Conservation (phyloP, 495 filamentous ascomycete genomes). For the Aeminium ludgeri region DNA sequence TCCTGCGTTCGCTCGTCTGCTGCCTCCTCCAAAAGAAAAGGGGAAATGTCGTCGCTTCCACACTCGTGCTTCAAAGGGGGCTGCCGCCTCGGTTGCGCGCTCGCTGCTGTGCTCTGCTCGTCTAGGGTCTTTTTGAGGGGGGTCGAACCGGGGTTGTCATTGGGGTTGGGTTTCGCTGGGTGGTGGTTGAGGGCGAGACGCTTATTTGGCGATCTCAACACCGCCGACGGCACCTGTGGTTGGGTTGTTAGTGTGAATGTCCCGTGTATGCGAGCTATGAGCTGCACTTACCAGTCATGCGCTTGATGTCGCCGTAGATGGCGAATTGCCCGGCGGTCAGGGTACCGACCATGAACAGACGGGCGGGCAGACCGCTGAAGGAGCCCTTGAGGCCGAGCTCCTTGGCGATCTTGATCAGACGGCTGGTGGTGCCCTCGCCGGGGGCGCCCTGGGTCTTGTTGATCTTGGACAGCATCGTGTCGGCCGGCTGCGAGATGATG, state of each 20-base stretch:
- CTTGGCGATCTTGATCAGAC: conserved; percentile 88
- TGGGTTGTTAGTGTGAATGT: conserved; percentile 27
- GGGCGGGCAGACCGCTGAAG: conserved; percentile 82
- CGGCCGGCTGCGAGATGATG: conserved; percentile 89
- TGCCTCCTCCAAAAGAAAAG: too few species aligned
- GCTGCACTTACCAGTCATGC: conserved; percentile 23
- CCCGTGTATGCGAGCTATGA: neutral
- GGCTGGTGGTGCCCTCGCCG: conserved; percentile 80
- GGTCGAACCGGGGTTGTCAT: too few species aligned
- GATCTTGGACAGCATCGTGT: conserved; percentile 99
- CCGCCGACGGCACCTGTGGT: conserved; percentile 55
- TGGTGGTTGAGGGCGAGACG: too few species aligned
- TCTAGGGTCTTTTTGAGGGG: too few species aligned
- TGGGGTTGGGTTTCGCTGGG: too few species aligned
- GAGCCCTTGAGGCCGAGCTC: conserved; percentile 83
- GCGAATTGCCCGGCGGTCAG: conserved; percentile 89
- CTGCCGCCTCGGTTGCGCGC: too few species aligned
- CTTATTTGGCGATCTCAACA: conserved; percentile 70
- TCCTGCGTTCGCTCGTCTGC: too few species aligned
- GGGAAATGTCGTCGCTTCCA: too few species aligned
- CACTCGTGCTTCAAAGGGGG: too few species aligned
- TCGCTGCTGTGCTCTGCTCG: too few species aligned
- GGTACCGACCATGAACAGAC: conserved; percentile 72
- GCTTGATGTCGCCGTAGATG: conserved; percentile 70
- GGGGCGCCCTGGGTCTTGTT: conserved; percentile 98